Percentiles rank a stretch among this genome's conserved stretches.
These are phyloP conservation scores for Spathaspora arborariae DNA, from an alignment of 805 yeast species.

Conservation along the genomic window DNA sequence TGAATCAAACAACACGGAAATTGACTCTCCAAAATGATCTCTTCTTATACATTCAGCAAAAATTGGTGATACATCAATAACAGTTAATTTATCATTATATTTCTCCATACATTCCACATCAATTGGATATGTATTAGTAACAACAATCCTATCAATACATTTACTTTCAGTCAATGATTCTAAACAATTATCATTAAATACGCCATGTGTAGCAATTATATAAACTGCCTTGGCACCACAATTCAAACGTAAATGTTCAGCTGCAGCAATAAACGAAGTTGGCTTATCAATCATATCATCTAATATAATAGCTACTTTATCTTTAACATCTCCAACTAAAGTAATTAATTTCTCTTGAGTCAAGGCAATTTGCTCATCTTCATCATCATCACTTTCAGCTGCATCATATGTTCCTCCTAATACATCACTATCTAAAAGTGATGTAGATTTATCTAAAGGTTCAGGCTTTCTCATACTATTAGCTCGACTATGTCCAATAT, in stretches of 20 bases:
- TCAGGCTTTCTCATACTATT: background rate
- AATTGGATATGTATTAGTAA: conserved; percentile 95
- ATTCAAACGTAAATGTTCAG: conserved; percentile 91
- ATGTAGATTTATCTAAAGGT: conserved; percentile 5
- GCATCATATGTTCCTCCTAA: conserved; percentile 82
- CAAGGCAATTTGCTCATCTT: conserved; percentile 63
- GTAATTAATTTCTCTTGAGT: conserved; percentile 86
- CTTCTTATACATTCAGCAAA: conserved; percentile 98
- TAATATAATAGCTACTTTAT: conserved; percentile 85
- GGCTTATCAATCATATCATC: conserved; percentile 99
- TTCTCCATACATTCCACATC: conserved; percentile 53
- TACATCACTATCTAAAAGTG: conserved; percentile 45
- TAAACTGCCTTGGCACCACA: conserved; percentile 94
- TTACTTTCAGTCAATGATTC: conserved; percentile 73
- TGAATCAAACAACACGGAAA: conserved; percentile 88
- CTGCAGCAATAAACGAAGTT: conserved; percentile 90
- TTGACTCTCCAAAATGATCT: conserved; percentile 97
- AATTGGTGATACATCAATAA: conserved; percentile 90
- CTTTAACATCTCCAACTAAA: conserved; percentile 91
- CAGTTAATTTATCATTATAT: conserved; percentile 62
- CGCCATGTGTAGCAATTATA: conserved; percentile 93
- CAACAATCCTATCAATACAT: conserved; percentile 87
- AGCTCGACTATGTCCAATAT: conserved; percentile 1
- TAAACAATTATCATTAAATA: conserved; percentile 83
- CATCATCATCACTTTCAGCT: conserved; percentile 75